Percentiles rank a stretch among this genome's conserved stretches.
Conservation (phyloP, 140 eudicot genomes). For the Senecio squalidus region DNA sequence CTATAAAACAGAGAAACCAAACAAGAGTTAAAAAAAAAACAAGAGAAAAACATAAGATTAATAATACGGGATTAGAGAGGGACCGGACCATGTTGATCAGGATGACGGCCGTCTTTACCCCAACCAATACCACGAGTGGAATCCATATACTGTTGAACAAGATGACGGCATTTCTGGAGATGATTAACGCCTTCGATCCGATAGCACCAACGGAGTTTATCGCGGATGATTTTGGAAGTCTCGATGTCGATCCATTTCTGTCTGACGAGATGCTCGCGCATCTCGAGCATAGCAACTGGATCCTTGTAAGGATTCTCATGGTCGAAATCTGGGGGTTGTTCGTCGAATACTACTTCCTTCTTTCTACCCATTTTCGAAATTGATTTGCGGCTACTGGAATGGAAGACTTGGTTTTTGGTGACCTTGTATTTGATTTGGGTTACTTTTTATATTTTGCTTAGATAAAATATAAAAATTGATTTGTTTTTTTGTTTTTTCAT, state of each 20-base stretch:
- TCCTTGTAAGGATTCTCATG: too few relatives aligned
- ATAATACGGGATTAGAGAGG: too few relatives aligned
- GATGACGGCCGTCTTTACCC: slow-evolving; percentile 91
- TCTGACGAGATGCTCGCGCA: slow-evolving; percentile 77
- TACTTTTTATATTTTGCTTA: too few relatives aligned
- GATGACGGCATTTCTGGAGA: slow-evolving; percentile 85
- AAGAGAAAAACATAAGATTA: neutral
- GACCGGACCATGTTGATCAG: slow-evolving; percentile 60
- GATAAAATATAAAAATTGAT: too few relatives aligned
- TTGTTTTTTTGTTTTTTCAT: too few relatives aligned
- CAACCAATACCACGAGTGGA: slow-evolving; percentile 95
- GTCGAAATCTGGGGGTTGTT: too few relatives aligned
- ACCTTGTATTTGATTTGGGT: too few relatives aligned
- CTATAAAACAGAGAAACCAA: slow-evolving; percentile 12
- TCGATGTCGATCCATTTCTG: too few relatives aligned
- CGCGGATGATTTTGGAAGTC: slow-evolving; percentile 69
- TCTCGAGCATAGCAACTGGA: too few relatives aligned
- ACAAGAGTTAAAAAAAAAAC: neutral
- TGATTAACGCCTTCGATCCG: slow-evolving; percentile 86
- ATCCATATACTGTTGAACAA: slow-evolving; percentile 79
- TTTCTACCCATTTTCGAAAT: slow-evolving; percentile 91
- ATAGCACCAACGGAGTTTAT: slow-evolving; percentile 77
- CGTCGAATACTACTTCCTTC: too few relatives aligned
- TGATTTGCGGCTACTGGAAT: too few relatives aligned
- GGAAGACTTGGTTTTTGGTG: too few relatives aligned